Evolutionary conservation across 345 rosid genomes (phyloP).

Genomic region (Populus simonii): DNA sequence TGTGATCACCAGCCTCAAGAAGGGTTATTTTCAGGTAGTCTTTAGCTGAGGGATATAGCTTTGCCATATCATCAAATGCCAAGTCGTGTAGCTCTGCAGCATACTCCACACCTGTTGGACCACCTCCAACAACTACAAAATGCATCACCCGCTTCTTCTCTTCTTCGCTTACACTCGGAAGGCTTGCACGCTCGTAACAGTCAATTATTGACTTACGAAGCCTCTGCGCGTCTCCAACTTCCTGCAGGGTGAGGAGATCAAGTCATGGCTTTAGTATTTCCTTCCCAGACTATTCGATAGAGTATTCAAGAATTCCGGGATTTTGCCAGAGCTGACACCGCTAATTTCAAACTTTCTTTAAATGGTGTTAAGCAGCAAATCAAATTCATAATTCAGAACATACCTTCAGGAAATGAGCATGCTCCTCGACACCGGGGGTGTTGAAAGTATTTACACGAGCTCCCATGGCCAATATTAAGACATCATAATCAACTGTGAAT

Average conservation of each 20-base stretch:
- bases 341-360: not conserved
- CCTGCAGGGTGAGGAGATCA: slow-evolving; percentile 34
- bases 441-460: slow-evolving; percentile 75
- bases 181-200: slow-evolving; percentile 71
- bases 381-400: not conserved
- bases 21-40: slow-evolving; percentile 59
- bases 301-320: not conserved
- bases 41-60: slow-evolving; percentile 52
- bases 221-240: slow-evolving; percentile 71
- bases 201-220: slow-evolving; percentile 57
- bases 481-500: slow-evolving; percentile 65
- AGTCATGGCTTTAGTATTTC: no score
- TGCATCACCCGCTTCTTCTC: slow-evolving; percentile 68
- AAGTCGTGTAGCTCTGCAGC: slow-evolving; percentile 85
- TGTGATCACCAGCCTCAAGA: slow-evolving; percentile 76
- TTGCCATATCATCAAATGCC: slow-evolving; percentile 53
- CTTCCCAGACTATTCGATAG: no score
- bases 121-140: slow-evolving; percentile 88
- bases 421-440: slow-evolving; percentile 78
- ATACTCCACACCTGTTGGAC: slow-evolving; percentile 87
- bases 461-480: slow-evolving; percentile 64
- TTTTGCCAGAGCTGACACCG: not conserved
- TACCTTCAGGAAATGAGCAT: slow-evolving; percentile 69
- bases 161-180: slow-evolving; percentile 61
- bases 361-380: not conserved